Evolutionary conservation across 75 land plant species (phyloP).

Genomic region (Sequoia sempervirens): DNA sequence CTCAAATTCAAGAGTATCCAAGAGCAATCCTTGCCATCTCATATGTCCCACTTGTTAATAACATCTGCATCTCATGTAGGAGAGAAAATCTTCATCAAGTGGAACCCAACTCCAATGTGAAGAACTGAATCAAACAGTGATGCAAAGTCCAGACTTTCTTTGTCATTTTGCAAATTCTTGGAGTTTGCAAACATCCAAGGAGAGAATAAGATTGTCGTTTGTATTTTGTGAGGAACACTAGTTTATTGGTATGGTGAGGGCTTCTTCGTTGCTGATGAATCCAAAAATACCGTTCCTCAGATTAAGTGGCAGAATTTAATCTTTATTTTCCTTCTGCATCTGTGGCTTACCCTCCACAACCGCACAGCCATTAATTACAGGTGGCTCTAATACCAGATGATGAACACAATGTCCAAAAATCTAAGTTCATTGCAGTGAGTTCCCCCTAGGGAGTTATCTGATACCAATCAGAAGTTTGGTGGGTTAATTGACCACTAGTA

Average conservation of each 20-base stretch:
- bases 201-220: no score
- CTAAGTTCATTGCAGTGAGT: no score
- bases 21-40: neutral
- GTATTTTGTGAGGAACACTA: conserved; percentile 76
- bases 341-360: no score
- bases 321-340: no score
- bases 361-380: no score
- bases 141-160: neutral
- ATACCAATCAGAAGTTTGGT: no score
- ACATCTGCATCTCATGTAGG: neutral
- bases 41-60: neutral
- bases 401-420: no score
- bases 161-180: neutral
- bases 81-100: no score
- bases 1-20: neutral
- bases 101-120: no score
- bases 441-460: no score
- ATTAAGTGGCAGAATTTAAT: conserved; percentile 44
- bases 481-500: no score
- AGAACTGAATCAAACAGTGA: neutral
- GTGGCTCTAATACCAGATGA: no score
- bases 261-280: conserved; percentile 54
- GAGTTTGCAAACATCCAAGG: neutral
- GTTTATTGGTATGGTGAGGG: conserved; percentile 72
- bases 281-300: conserved; percentile 70